Evolutionary conservation across 768 basidiomycete species (phyloP).

Genomic region (Neoboletus magnificus): DNA sequence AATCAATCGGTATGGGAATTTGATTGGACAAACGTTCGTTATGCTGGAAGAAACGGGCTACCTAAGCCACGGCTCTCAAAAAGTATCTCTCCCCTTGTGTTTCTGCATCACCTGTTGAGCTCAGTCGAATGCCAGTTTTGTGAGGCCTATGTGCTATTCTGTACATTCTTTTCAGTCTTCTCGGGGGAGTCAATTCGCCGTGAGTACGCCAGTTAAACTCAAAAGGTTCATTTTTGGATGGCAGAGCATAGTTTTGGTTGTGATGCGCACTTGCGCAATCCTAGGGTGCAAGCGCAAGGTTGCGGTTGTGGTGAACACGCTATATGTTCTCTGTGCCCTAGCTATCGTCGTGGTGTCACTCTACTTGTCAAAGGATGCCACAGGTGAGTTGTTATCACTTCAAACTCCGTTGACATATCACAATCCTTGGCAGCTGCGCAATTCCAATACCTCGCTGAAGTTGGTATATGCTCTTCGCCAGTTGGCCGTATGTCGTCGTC

Average conservation of each 20-base stretch:
- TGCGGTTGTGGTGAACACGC: not conserved
- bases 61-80: slow-evolving; percentile 10
- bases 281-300: slow-evolving; percentile 9
- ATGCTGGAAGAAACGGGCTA: slow-evolving; percentile 23
- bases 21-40: slow-evolving; percentile 20
- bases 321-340: slow-evolving; percentile 13
- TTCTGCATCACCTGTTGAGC: not conserved
- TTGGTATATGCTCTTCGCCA: slow-evolving; percentile 8
- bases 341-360: not conserved
- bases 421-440: not conserved
- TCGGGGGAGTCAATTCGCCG: slow-evolving; percentile 23
- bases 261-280: slow-evolving; percentile 25
- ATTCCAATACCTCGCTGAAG: slow-evolving; percentile 8
- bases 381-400: not conserved
- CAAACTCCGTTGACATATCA: not conserved
- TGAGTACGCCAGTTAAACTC: slow-evolving; percentile 3
- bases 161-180: slow-evolving; percentile 1
- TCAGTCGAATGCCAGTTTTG: slow-evolving; percentile 17
- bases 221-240: not conserved
- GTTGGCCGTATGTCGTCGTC: slow-evolving; percentile 11
- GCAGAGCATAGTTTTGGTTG: slow-evolving; percentile 18
- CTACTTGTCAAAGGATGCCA: not conserved
- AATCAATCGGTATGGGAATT: slow-evolving; percentile 14
- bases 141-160: not conserved
- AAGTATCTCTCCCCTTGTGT: slow-evolving; percentile 1